Percentiles rank a stretch among this genome's conserved stretches.
Evolutionary conservation across 176 grass and related monocot species (phyloP).

Genomic region (Triticum monococcum): DNA sequence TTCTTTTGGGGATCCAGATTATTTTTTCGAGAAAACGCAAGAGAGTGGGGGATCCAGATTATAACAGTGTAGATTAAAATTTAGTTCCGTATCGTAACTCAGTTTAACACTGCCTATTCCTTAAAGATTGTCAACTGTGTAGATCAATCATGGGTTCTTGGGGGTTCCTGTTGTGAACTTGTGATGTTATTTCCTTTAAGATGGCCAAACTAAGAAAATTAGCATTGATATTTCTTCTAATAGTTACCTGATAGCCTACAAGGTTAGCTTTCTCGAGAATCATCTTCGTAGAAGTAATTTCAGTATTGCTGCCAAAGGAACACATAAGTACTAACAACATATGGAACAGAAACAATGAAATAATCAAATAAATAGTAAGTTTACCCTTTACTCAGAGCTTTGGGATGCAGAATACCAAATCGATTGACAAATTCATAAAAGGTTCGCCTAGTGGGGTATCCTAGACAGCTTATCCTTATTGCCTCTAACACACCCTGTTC

Average conservation of each 20-base stretch:
- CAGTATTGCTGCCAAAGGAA: constrained; percentile 56
- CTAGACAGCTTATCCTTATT: constrained; percentile 93
- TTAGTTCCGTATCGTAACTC: neutral
- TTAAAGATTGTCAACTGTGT: neutral
- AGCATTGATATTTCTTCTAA: neutral
- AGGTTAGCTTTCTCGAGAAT: constrained; percentile 82
- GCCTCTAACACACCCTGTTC: constrained; percentile 92
- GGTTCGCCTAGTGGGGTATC: constrained; percentile 79
- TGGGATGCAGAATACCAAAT: constrained; percentile 78
- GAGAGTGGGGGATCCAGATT: too few relatives aligned
- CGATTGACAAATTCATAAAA: constrained; percentile 93
- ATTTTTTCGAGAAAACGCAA: too few relatives aligned
- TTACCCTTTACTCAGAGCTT: constrained; percentile 76
- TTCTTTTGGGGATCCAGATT: too few relatives aligned
- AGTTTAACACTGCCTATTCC: neutral
- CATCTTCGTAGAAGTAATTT: constrained; percentile 63
- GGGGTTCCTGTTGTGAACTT: neutral
- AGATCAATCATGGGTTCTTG: neutral
- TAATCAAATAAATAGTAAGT: constrained; percentile 15
- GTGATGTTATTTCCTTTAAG: neutral
- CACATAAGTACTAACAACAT: constrained; percentile 3
- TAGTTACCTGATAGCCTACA: constrained; percentile 83
- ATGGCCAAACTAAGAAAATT: neutral
- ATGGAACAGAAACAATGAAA: constrained; percentile 12
- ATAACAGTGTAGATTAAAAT: too few relatives aligned